Evolutionary conservation across 768 basidiomycete genomes (phyloP), one percentile per base, ranked within the genome.

Genomic region (Pleurotus eryngii): DNA sequence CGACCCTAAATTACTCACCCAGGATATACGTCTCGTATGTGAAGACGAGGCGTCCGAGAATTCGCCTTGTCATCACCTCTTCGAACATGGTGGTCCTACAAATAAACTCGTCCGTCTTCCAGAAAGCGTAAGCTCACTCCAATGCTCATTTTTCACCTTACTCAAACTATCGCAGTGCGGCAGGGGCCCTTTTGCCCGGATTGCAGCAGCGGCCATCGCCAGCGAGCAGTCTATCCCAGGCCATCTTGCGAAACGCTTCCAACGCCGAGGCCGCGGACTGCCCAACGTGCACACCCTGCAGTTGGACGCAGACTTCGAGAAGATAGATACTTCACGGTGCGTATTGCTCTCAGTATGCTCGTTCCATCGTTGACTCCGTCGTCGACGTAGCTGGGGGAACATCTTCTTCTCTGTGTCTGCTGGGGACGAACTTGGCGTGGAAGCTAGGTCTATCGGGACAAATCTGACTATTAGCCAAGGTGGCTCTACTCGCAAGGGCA

Each of bases 1-100:
- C 14, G 51, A 54, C 3, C 51, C 51, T 12, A 17, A 54, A 1
- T 42, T 17, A 11, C 39, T 54, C 17, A n/a, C 2, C 0, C 51
- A 54, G n/a, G 51, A 54, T 11, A 54, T 54, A 12, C 51, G 24
- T 42, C 51, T 54, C n/a, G 51, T 54, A 15, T 54, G 51, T 22
- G 51, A 54, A 22, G 20, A 54, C 0, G 39, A 54, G 1, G n/a
- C 39, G 15, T 9, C n/a, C 3, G 51, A 12, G 20, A 39, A 0
- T 38, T 54, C 51, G n/a, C 39, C 51, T 5, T 54, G 51, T n/a
- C 39, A 42, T 15, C 51, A 42, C 51, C 27, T 54, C 6, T 54
- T 54, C 38, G 27, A 27, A 4, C 38, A 42, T 3, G 51, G 39
- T 2, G 51, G 37, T 3, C 51, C 51, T 3, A 22, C 42, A 22